Conservation (phyloP, 1,139 yeast species). For the Magnusiomyces clavatus region DNA sequence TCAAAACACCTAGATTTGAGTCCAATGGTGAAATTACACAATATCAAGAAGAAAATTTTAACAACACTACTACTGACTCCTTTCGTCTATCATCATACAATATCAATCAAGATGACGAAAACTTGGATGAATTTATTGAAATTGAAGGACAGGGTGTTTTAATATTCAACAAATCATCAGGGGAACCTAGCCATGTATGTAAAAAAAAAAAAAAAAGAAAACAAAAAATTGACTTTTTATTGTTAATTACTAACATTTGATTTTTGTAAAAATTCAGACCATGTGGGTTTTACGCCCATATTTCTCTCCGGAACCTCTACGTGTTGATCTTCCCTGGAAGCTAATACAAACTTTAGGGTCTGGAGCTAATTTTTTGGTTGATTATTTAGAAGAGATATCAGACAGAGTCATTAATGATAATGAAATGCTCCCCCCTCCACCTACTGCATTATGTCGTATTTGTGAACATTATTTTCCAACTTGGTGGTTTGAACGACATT, state of each 20-base stretch:
- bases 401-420: constrained; percentile 23
- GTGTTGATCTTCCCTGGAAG: constrained; percentile 57
- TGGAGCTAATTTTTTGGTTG: constrained; percentile 78
- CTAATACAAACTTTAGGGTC: constrained; percentile 73
- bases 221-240: neutral
- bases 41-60: neutral
- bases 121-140: constrained; percentile 34
- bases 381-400: constrained; percentile 57
- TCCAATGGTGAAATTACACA: neutral
- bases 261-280: constrained; percentile 33
- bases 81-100: too few species aligned
- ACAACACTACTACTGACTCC: too few species aligned
- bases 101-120: neutral
- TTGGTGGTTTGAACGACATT: constrained; percentile 94
- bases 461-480: constrained; percentile 91
- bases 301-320: constrained; percentile 49
- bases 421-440: constrained; percentile 70
- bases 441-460: constrained; percentile 74
- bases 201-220: too few species aligned
- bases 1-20: too few species aligned
- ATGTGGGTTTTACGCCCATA: constrained; percentile 92
- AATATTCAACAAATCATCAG: constrained; percentile 55
- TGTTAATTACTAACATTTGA: constrained; percentile 5
- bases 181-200: constrained; percentile 53
- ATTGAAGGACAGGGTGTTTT: constrained; percentile 95